Evolutionary conservation across 306 rosid genomes (phyloP).

Genomic region (Ochetophila trinervis): DNA sequence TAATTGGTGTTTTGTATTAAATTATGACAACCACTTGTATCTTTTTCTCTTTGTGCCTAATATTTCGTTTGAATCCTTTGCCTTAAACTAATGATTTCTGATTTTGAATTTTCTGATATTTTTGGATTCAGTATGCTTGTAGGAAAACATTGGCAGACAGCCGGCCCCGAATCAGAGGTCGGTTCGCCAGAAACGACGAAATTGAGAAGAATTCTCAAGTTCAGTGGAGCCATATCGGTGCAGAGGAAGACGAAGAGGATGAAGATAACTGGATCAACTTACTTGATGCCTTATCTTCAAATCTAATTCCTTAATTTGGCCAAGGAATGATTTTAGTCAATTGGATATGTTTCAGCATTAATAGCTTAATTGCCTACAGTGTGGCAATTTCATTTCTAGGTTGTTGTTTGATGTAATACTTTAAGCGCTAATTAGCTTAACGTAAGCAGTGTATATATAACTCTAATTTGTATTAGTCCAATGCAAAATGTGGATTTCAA

Average conservation of each 20-base stretch:
- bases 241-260: slow-evolving; percentile 57
- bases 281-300: slow-evolving; percentile 65
- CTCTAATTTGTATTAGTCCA: slow-evolving; percentile 27
- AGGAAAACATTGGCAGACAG: slow-evolving; percentile 91
- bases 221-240: slow-evolving; percentile 56
- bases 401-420: slow-evolving; percentile 11
- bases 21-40: too few relatives aligned
- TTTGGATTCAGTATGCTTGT: slow-evolving; percentile 64
- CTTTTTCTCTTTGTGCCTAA: too few relatives aligned
- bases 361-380: too few relatives aligned
- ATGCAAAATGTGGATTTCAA: slow-evolving; percentile 33
- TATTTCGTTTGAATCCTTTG: too few relatives aligned
- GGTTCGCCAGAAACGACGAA: slow-evolving; percentile 79
- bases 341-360: not conserved
- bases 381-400: slow-evolving; percentile 13
- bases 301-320: slow-evolving; percentile 35
- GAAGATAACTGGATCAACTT: slow-evolving; percentile 64
- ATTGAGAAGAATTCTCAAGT: slow-evolving; percentile 37
- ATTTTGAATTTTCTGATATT: not conserved
- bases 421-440: slow-evolving; percentile 24
- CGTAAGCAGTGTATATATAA: slow-evolving; percentile 38
- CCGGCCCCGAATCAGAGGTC: slow-evolving; percentile 85
- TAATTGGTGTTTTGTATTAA: too few relatives aligned
- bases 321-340: not conserved
- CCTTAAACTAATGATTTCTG: too few relatives aligned